A percentile compares a stretch with the other conserved stretches of the same genome.
Evolutionary conservation across 2,329 filamentous ascomycete genomes (phyloP).

Genomic region (Dactylonectria estremocensis): DNA sequence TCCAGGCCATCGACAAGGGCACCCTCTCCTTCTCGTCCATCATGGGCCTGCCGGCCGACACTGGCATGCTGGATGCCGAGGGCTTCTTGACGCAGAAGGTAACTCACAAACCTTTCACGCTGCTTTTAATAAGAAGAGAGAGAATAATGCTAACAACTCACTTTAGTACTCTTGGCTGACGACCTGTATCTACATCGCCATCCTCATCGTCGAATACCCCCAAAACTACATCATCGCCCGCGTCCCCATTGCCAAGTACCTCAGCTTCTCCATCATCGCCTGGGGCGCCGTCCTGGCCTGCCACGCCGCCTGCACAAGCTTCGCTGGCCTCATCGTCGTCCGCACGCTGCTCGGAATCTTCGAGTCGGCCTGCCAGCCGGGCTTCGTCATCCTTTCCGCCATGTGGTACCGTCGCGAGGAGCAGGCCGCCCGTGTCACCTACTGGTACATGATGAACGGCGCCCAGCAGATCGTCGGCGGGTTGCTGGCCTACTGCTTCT

Average conservation of each 20-base stretch:
- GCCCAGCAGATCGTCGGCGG: conserved; percentile 81
- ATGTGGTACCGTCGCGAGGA: conserved; percentile 82
- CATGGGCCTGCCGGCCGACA: conserved; percentile 71
- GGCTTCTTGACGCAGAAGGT: conserved; percentile 46
- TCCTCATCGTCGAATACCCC: conserved; percentile 80
- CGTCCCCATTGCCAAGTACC: conserved; percentile 78
- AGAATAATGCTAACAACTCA: conserved; percentile 4
- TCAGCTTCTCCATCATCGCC: conserved; percentile 73
- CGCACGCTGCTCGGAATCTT: conserved; percentile 80
- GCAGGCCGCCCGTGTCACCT: conserved; percentile 76
- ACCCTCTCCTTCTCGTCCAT: conserved; percentile 76
- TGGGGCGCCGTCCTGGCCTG: conserved; percentile 75
- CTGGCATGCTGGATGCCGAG: conserved; percentile 59
- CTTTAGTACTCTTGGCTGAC: conserved; percentile 78
- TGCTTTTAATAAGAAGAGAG: not conserved
- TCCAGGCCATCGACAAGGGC: conserved; percentile 79
- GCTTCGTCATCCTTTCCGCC: conserved; percentile 76
- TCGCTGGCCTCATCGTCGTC: conserved; percentile 71
- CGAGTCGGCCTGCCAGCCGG: conserved; percentile 78
- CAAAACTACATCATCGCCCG: conserved; percentile 73
- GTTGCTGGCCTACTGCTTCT: conserved; percentile 76
- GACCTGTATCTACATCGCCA: conserved; percentile 81
- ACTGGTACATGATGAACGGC: conserved; percentile 87
- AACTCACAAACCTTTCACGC: not conserved
- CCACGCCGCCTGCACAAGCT: conserved; percentile 74